Conservation (phyloP, 148 eudicot species). For the Dysphania ambrosioides region DNA sequence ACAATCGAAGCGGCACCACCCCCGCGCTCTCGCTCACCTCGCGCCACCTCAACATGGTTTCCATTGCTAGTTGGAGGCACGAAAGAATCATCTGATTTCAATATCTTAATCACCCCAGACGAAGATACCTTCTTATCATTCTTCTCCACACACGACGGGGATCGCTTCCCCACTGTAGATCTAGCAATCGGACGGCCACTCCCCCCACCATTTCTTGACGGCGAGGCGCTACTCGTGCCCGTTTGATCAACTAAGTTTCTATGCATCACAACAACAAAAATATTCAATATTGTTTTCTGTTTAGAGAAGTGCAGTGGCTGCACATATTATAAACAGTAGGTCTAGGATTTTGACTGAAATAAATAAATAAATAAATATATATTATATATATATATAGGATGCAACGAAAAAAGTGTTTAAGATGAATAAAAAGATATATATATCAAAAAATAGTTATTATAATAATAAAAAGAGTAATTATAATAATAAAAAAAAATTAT, state of each 20-base stretch:
- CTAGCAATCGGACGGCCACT: constrained; percentile 26
- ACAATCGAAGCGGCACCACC: background rate
- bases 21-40: constrained; percentile 5
- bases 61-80: constrained; percentile 1
- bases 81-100: constrained; percentile 24
- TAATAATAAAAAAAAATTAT: too few species aligned
- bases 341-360: too few species aligned
- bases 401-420: too few species aligned
- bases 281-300: background rate
- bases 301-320: background rate
- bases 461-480: too few species aligned
- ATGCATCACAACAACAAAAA: background rate
- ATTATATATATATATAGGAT: too few species aligned
- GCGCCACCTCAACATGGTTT: background rate
- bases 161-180: constrained; percentile 34
- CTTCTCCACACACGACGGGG: constrained; percentile 19
- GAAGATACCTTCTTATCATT: constrained; percentile 16
- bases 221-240: constrained; percentile 12
- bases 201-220: constrained; percentile 17
- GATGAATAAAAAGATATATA: too few species aligned
- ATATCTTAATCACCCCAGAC: constrained; percentile 25
- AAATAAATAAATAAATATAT: too few species aligned
- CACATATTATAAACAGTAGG: too few species aligned
- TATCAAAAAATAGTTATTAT: too few species aligned
- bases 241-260: constrained; percentile 26